phyloP scores from a whole-genome alignment of 768 basidiomycete species.

The Mycena kentingensis region DNA sequence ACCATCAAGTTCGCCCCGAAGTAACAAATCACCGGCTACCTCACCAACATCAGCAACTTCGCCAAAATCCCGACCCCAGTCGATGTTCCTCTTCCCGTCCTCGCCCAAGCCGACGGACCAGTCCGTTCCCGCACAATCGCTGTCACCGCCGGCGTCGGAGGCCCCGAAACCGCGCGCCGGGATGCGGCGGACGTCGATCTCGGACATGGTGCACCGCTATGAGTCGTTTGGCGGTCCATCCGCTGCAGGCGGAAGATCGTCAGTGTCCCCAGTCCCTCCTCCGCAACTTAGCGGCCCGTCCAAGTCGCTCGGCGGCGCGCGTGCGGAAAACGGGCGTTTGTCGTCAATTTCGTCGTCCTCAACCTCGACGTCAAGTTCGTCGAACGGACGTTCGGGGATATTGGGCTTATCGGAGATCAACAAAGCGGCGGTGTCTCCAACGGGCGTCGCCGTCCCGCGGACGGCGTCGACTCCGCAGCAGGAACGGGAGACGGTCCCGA shows the following conservation, averaged over 20 bases:
- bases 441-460: conserved; percentile 11
- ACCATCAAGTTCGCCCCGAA: conserved; percentile 11
- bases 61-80: conserved; percentile 70
- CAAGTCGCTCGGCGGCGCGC: conserved; percentile 17
- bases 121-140: conserved; percentile 28
- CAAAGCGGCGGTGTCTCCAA: conserved; percentile 17
- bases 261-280: conserved; percentile 32
- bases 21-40: conserved; percentile 24
- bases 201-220: conserved; percentile 83
- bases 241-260: conserved; percentile 29
- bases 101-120: conserved; percentile 47
- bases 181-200: conserved; percentile 72
- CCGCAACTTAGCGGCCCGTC: conserved; percentile 29
- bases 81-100: conserved; percentile 73
- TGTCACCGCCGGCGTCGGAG: conserved; percentile 45
- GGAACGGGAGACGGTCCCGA: conserved; percentile 16
- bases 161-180: conserved; percentile 43
- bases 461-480: conserved; percentile 9
- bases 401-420: conserved; percentile 12
- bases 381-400: conserved; percentile 5
- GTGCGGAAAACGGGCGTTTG: conserved; percentile 17
- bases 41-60: conserved; percentile 35
- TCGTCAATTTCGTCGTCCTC: conserved; percentile 14
- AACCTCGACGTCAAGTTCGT: conserved; percentile 14
- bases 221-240: conserved; percentile 60